Evolutionary conservation across 371 early-diverging fungal genomes (phyloP), one percentile per base, ranked within the genome.

Genomic region (Mucor lusitanicus): DNA sequence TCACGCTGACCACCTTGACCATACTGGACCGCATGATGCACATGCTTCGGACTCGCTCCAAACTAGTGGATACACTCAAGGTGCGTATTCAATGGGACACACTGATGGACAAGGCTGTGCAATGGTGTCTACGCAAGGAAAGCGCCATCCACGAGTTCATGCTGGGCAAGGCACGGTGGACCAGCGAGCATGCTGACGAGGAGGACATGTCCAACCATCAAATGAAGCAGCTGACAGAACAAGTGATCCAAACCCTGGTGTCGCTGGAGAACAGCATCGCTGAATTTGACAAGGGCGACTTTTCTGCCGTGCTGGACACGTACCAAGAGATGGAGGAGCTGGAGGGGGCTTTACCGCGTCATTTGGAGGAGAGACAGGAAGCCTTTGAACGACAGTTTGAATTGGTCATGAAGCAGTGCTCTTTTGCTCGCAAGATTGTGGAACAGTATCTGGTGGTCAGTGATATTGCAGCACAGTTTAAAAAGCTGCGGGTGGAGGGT

Each of bases 281-380:
- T 33, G 68, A 69, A 44, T 81, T 72, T 44, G 73, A 79, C 61
- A 66, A 72, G 35, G 74, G 72, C 9, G 67, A 68, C 5, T 79
- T 70, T 30, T 59, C 79, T 9, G 56, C 50, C 11, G 61, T 75
- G 3, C 25, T 68, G 39, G 73, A 79, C 23, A 35, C 48, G 0
- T 79, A 77, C 28, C 79, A 81, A 53, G 77, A 79, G 21, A 69
- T 81, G 65, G 75, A 77, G 17, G 76, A 70, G 15, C 23, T 70
- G 1, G 65, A 67, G 7, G 48, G 64, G 8, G 21, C 66, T 13
- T 12, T 73, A 17, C 81, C 81, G 4, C 62, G 48, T 6, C 70
- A 79, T 66, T 48, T 81, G 32, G 63, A 77, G 19, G 61, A 46
- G 1, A 68, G 77, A 28, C 81, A 81, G 63, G 73, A 74, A 37